phyloP scores from a whole-genome alignment of 331 rosid species.

The Malus hybrid region DNA sequence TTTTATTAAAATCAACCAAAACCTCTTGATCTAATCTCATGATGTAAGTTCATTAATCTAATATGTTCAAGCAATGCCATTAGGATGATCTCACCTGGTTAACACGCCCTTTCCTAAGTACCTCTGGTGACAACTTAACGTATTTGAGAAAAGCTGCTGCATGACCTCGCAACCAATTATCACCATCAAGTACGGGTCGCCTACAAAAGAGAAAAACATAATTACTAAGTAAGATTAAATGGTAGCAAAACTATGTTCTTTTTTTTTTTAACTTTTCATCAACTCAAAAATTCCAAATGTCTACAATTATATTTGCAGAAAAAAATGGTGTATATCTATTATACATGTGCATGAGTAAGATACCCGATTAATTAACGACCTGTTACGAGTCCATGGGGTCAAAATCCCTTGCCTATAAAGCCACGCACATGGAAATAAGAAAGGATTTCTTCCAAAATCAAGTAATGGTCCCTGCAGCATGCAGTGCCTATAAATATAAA shows the following conservation, averaged over 20 bases:
- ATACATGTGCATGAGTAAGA: slow-evolving; percentile 26
- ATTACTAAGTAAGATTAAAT: not conserved
- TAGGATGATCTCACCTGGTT: slow-evolving; percentile 54
- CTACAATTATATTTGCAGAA: not conserved
- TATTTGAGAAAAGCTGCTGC: slow-evolving; percentile 86
- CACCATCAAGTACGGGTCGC: slow-evolving; percentile 74
- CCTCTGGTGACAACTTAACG: slow-evolving; percentile 63
- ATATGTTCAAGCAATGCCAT: not conserved
- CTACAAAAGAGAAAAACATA: slow-evolving; percentile 31
- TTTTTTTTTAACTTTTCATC: no score
- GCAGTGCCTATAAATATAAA: slow-evolving; percentile 1
- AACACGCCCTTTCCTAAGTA: slow-evolving; percentile 76
- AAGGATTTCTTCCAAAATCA: slow-evolving; percentile 85
- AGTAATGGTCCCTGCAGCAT: slow-evolving; percentile 87
- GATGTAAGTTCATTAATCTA: no score
- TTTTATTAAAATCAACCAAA: no score
- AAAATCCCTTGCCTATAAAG: slow-evolving; percentile 82
- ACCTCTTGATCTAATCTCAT: no score
- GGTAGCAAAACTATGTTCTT: no score
- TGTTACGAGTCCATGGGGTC: slow-evolving; percentile 80
- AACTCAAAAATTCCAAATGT: not conserved
- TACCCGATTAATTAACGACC: slow-evolving; percentile 43
- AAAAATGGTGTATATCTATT: not conserved
- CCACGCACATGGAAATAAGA: slow-evolving; percentile 77
- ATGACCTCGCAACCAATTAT: slow-evolving; percentile 98